Evolutionary conservation across 2,329 filamentous ascomycete species (phyloP).

Genomic region (Cryphonectria radicalis): DNA sequence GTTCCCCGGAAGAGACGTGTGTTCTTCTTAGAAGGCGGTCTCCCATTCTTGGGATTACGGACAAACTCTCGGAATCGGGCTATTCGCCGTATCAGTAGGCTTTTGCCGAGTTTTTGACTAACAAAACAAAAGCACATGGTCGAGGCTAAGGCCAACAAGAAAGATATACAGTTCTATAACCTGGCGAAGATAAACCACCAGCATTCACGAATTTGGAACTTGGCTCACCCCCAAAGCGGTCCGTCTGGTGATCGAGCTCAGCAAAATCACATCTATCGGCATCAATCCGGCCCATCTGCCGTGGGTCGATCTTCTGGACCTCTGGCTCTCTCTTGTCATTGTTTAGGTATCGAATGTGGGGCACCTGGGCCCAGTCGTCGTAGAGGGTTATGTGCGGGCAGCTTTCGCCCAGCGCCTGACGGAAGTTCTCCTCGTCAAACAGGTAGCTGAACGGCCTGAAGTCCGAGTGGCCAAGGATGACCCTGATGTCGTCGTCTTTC

Average conservation of each 20-base stretch:
- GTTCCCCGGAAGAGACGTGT: conserved; percentile 46
- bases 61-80: conserved; percentile 39
- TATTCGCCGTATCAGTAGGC: conserved; percentile 28
- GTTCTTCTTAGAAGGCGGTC: conserved; percentile 30
- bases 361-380: conserved; percentile 43
- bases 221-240: conserved; percentile 40
- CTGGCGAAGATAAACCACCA: too few species aligned
- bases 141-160: background rate
- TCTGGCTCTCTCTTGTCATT: conserved; percentile 32
- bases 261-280: conserved; percentile 42
- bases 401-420: conserved; percentile 39
- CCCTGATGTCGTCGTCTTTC: conserved; percentile 45
- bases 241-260: conserved; percentile 48
- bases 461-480: conserved; percentile 46
- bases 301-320: conserved; percentile 46
- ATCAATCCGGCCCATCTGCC: conserved; percentile 42
- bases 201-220: background rate
- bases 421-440: conserved; percentile 53
- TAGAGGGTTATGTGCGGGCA: conserved; percentile 52
- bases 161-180: too few species aligned
- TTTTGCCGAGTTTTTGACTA: too few species aligned
- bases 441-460: conserved; percentile 47
- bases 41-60: conserved; percentile 33
- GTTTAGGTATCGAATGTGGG: conserved; percentile 35
- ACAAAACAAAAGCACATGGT: background rate